Conservation (phyloP, 148 eudicot species). For the Rhododendron williamsianum region DNA sequence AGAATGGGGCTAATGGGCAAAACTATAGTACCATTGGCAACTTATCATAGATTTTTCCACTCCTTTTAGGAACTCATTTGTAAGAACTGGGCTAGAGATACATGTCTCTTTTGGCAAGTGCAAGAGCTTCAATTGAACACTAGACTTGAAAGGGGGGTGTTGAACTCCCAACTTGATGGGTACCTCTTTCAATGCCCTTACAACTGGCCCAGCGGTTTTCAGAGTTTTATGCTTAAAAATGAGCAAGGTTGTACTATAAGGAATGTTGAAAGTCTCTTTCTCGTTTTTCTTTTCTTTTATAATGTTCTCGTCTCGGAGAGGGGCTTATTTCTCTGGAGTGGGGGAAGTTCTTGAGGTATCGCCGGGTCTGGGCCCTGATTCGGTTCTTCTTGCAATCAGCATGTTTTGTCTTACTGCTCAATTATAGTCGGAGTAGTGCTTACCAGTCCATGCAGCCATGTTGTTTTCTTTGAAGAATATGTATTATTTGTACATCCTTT, state of each 20-base stretch:
- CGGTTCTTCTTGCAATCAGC: background rate
- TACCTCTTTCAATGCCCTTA: background rate
- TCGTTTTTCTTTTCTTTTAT: background rate
- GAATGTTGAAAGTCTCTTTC: background rate
- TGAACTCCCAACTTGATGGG: background rate
- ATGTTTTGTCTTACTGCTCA: background rate
- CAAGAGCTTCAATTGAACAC: background rate
- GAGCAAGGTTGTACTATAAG: background rate
- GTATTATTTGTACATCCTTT: slow-evolving; percentile 3
- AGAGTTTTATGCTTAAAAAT: background rate
- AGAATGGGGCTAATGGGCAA: background rate
- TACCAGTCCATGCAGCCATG: background rate
- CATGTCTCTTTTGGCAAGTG: background rate
- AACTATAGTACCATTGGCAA: background rate
- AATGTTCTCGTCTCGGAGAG: background rate
- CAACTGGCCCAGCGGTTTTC: background rate
- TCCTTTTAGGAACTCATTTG: background rate
- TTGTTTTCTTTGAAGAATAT: background rate
- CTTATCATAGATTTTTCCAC: background rate
- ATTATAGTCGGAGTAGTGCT: background rate
- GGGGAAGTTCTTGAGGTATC: background rate
- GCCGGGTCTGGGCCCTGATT: background rate
- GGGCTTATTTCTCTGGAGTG: background rate
- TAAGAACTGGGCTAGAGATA: background rate
- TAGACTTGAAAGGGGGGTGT: background rate